Percentiles rank a stretch among this genome's conserved stretches.
Conservation (phyloP, 371 early-diverging fungal genomes). For the Mucor indicus region DNA sequence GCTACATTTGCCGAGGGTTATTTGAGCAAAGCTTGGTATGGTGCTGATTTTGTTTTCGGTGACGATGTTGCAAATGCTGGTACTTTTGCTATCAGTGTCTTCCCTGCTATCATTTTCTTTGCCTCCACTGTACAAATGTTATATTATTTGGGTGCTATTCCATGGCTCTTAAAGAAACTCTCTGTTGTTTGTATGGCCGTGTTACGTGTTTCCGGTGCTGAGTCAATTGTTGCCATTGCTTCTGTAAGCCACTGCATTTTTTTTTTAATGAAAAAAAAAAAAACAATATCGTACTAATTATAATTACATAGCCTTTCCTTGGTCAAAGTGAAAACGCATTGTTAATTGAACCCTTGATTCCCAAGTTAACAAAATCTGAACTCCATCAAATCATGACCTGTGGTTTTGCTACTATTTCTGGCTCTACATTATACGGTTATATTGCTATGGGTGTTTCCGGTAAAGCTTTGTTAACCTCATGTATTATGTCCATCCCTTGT, state of each 20-base stretch:
- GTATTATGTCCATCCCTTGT: conserved; percentile 89
- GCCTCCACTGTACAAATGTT: conserved; percentile 77
- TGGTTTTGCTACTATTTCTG: conserved; percentile 85
- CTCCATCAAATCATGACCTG: conserved; percentile 82
- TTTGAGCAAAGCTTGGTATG: conserved; percentile 59
- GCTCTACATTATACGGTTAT: conserved; percentile 75
- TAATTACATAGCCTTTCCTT: conserved; percentile 47
- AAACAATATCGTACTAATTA: not conserved
- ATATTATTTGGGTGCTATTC: conserved; percentile 80
- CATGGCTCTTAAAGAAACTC: conserved; percentile 69
- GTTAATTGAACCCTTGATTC: conserved; percentile 73
- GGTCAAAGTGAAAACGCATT: conserved; percentile 84
- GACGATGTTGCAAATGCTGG: conserved; percentile 22
- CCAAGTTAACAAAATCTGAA: conserved; percentile 79
- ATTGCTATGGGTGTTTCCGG: conserved; percentile 61
- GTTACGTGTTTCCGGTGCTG: conserved; percentile 78
- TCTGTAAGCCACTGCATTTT: too few relatives aligned
- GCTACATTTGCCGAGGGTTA: conserved; percentile 56
- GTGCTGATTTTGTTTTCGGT: conserved; percentile 70
- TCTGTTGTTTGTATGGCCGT: conserved; percentile 63
- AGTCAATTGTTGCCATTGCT: conserved; percentile 81
- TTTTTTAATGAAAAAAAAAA: not conserved
- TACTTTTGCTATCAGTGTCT: conserved; percentile 62
- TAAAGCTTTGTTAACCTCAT: conserved; percentile 68
- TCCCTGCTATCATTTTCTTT: conserved; percentile 84